A percentile compares a stretch with the other conserved stretches of the same genome.
These are phyloP conservation scores for Ambrosiella cleistominuta DNA, from an alignment of 2,329 filamentous ascomycete genomes.

Conservation along the genomic window DNA sequence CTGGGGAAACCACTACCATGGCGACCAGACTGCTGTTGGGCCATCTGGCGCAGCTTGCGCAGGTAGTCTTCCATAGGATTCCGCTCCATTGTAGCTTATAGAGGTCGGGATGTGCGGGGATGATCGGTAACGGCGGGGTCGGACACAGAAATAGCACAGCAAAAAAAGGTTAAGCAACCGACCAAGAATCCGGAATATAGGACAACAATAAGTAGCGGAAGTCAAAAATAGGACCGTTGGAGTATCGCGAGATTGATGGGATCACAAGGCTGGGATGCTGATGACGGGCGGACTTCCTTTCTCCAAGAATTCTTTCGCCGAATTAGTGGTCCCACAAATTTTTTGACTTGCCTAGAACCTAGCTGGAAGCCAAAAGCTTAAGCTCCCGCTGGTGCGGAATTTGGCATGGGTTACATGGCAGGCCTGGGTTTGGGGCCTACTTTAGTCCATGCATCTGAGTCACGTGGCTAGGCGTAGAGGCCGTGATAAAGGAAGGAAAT, in stretches of 20 bases:
- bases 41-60: conserved; percentile 32
- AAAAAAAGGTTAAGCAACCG: neutral
- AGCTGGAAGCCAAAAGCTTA: neutral
- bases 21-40: conserved; percentile 23
- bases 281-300: neutral
- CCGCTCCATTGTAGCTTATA: conserved; percentile 14
- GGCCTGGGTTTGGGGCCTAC: neutral
- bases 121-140: conserved; percentile 4
- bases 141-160: neutral
- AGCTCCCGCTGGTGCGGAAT: conserved; percentile 1
- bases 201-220: neutral
- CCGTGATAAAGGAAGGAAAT: neutral
- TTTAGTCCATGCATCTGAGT: neutral
- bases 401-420: neutral
- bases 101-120: neutral
- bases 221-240: neutral
- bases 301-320: conserved; percentile 1
- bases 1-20: conserved; percentile 27
- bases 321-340: conserved; percentile 2
- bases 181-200: neutral
- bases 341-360: neutral
- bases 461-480: conserved; percentile 7
- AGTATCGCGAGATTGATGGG: neutral
- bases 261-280: neutral
- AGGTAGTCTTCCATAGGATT: conserved; percentile 33